Evolutionary conservation across 257 asterid species (phyloP).

Genomic region (Nemophila menziesii): DNA sequence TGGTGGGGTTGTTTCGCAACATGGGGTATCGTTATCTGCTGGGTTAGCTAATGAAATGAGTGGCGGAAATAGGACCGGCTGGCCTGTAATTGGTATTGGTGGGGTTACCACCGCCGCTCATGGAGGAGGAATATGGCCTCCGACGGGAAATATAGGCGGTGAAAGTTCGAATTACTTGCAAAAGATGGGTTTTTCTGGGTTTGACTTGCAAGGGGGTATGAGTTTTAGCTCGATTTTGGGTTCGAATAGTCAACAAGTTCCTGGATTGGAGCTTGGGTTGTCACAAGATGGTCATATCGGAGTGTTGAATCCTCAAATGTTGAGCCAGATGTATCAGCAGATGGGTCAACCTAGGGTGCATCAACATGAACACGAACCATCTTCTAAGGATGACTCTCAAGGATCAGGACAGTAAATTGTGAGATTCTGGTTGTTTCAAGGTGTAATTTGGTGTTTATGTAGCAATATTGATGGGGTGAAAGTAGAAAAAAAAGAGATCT

Average conservation of each 20-base stretch:
- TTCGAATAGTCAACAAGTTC: slow-evolving; percentile 30
- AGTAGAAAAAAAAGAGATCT: neutral
- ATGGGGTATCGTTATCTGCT: slow-evolving; percentile 28
- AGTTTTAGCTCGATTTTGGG: slow-evolving; percentile 55
- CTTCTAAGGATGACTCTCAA: slow-evolving; percentile 46
- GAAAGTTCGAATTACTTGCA: slow-evolving; percentile 37
- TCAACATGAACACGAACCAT: slow-evolving; percentile 3
- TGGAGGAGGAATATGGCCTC: slow-evolving; percentile 45
- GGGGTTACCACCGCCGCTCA: slow-evolving; percentile 33
- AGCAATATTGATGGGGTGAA: neutral
- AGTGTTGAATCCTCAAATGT: slow-evolving; percentile 34
- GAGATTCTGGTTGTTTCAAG: neutral
- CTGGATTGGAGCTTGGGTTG: slow-evolving; percentile 67
- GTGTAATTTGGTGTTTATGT: neutral
- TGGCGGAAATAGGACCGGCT: slow-evolving; percentile 30
- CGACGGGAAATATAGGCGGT: slow-evolving; percentile 20
- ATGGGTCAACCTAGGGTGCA: slow-evolving; percentile 32
- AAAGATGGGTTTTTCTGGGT: slow-evolving; percentile 43
- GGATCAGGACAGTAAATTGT: slow-evolving; percentile 37
- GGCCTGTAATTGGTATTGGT: slow-evolving; percentile 36
- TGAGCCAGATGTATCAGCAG: slow-evolving; percentile 58
- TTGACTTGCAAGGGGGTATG: slow-evolving; percentile 44
- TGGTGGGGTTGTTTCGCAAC: slow-evolving; percentile 33
- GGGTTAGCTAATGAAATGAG: slow-evolving; percentile 35
- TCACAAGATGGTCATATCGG: slow-evolving; percentile 62